Base-by-base conservation (phyloP, 2,329 filamentous ascomycete genomes). In the Phialemoniopsis sp. region DNA sequence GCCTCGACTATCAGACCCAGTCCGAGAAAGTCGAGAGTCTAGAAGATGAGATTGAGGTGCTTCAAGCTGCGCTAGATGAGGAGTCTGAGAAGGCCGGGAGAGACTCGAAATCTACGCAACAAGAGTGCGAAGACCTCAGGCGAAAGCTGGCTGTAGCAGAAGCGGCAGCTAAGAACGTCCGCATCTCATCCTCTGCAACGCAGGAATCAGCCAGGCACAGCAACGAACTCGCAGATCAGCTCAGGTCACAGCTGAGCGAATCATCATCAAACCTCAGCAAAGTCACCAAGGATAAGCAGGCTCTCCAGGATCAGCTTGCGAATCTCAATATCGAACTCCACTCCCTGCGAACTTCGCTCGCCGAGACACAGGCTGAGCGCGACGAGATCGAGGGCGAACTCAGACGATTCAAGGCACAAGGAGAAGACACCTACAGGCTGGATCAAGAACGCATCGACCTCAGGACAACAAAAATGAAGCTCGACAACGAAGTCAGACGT, bases 11-110 rank as follows among this genome's bases (percentile, higher is more conserved):
- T 53, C 75, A 80, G 47, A 57, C 70, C 1, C 70, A 87, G 43
- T 68, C 70, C 36, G 82, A 86, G 47, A 87, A 81, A 56, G 68
- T 82, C 3, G 77, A 85, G 41, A 72, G 73, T 8, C 59, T 90
- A 15, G 84, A 90, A 54, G 85, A 89, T 47, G 86, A 89, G 55
- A 71, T 89, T n/a, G 81, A 87, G 38, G 77, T 87, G 19, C 63
- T 90, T 13, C 84, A 89, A 56, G 69, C 72, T 16, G 76, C 73
- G 29, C 60, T 83, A 32, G 81, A 86, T 36, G 76, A 83, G 43
- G 82, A 85, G 55, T 73, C 74, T 32, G 77, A 83, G 46, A 73
- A 77, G 42, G 73, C 74, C 6, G 75, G 66, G 13, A 60, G 68
- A 30, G 68, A 73, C 33, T 54, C 74, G 9, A 54, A 62, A 37